These are phyloP conservation scores for Ceratocystiopsis sp. DNA, from an alignment of 2,329 filamentous ascomycete species.

Conservation along the genomic window DNA sequence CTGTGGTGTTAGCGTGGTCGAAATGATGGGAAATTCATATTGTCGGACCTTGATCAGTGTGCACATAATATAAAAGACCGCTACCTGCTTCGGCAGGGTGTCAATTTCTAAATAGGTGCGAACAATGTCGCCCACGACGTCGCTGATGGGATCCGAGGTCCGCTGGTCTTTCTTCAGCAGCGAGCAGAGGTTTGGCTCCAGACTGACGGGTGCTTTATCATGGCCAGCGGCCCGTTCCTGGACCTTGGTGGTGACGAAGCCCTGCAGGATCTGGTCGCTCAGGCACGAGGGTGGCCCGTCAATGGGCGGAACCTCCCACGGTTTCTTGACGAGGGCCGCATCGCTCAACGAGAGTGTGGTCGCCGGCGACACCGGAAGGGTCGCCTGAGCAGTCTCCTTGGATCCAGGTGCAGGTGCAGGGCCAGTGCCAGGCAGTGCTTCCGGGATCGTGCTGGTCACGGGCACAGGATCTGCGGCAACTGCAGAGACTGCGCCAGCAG, in stretches of 20 bases:
- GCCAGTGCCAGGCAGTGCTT: too few relatives aligned
- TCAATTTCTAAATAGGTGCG: constrained; percentile 16
- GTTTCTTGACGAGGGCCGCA: constrained; percentile 2
- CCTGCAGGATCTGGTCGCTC: constrained; percentile 15
- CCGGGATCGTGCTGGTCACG: too few relatives aligned
- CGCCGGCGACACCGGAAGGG: not conserved
- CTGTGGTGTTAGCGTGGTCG: constrained; percentile 4
- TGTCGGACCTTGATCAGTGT: constrained; percentile 14
- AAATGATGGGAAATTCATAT: not conserved
- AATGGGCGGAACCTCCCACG: constrained; percentile 13
- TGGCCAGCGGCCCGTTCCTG: constrained; percentile 6
- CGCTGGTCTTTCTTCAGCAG: constrained; percentile 12
- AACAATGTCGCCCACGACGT: constrained; percentile 16
- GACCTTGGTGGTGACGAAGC: constrained; percentile 12
- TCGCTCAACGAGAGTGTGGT: not conserved
- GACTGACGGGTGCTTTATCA: constrained; percentile 7
- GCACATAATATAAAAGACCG: constrained; percentile 16
- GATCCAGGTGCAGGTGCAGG: too few relatives aligned
- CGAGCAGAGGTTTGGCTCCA: constrained; percentile 12
- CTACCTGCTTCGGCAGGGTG: constrained; percentile 14
- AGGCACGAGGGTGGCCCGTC: constrained; percentile 13
- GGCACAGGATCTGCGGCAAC: not conserved
- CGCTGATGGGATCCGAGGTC: constrained; percentile 16
- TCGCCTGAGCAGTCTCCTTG: too few relatives aligned
- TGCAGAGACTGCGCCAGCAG: not conserved